These are phyloP conservation scores for Rhodotorula sp. DNA, from an alignment of 1,284 basidiomycete genomes.

Conservation along the genomic window DNA sequence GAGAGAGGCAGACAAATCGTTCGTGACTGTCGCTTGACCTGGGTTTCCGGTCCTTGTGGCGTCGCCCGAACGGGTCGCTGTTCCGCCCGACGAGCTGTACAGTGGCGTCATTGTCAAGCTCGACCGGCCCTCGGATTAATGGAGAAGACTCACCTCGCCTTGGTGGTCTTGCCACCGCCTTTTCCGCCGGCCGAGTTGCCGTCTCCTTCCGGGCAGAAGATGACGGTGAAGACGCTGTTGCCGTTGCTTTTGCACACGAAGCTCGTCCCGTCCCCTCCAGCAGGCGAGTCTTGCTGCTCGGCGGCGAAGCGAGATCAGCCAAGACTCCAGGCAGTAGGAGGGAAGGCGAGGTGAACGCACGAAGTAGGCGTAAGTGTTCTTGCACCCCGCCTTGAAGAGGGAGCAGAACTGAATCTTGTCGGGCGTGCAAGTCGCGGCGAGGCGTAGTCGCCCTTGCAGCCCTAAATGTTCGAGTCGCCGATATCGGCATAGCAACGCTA, in stretches of 20 bases:
- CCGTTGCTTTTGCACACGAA: slow-evolving; percentile 1
- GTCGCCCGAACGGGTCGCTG: background rate
- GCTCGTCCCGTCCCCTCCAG: background rate
- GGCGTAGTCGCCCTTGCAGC: slow-evolving; percentile 14
- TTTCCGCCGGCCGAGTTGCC: background rate
- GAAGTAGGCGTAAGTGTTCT: background rate
- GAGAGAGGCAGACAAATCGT: background rate
- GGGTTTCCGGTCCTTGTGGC: background rate
- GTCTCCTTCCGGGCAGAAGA: slow-evolving; percentile 23
- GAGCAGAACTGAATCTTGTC: slow-evolving; percentile 11
- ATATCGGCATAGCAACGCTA: slow-evolving; percentile 9
- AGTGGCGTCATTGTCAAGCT: no score
- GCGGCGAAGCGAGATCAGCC: background rate
- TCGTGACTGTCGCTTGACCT: background rate
- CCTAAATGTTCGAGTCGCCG: slow-evolving; percentile 12
- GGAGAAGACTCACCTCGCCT: background rate
- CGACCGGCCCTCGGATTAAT: background rate
- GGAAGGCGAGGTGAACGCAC: background rate
- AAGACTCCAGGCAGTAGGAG: no score
- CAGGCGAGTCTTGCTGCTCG: background rate
- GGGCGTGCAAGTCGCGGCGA: slow-evolving; percentile 3
- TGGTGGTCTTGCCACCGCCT: background rate
- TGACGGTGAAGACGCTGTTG: slow-evolving; percentile 13
- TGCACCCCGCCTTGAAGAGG: background rate
- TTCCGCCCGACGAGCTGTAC: background rate